Evolutionary conservation across 2,329 filamentous ascomycete species (phyloP).

Genomic region (Fusarium bulbicola): DNA sequence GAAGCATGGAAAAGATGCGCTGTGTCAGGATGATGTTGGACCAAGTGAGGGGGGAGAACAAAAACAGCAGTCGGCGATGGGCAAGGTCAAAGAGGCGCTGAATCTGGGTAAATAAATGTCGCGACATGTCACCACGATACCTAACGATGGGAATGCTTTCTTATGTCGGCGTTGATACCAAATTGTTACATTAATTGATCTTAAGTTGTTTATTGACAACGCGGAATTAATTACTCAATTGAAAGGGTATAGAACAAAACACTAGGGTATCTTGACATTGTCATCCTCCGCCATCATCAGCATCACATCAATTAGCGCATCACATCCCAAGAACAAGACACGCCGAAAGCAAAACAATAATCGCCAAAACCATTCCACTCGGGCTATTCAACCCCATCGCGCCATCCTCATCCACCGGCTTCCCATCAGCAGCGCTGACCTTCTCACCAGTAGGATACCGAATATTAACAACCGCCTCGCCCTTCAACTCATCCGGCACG

Average conservation of each 20-base stretch:
- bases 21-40: slow-evolving; percentile 35
- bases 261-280: slow-evolving; percentile 37
- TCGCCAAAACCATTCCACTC: slow-evolving; percentile 10
- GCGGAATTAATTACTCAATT: neutral
- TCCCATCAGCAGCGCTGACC: slow-evolving; percentile 47
- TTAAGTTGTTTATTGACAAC: neutral
- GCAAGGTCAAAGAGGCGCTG: slow-evolving; percentile 43
- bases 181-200: slow-evolving; percentile 20
- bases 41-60: slow-evolving; percentile 1
- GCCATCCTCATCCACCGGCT: slow-evolving; percentile 15
- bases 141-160: neutral
- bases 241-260: slow-evolving; percentile 13
- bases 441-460: slow-evolving; percentile 55
- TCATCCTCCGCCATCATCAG: neutral
- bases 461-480: slow-evolving; percentile 57
- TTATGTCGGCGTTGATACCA: slow-evolving; percentile 8
- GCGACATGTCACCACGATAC: neutral
- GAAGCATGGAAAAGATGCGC: slow-evolving; percentile 39
- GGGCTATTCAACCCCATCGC: slow-evolving; percentile 1
- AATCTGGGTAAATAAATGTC: slow-evolving; percentile 35
- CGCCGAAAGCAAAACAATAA: slow-evolving; percentile 24
- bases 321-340: slow-evolving; percentile 17
- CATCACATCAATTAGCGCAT: neutral
- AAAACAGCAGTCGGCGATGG: slow-evolving; percentile 27
- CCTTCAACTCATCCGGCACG: slow-evolving; percentile 46